Conservation (phyloP, 805 yeast species). For the Lipomyces starkeyi region DNA sequence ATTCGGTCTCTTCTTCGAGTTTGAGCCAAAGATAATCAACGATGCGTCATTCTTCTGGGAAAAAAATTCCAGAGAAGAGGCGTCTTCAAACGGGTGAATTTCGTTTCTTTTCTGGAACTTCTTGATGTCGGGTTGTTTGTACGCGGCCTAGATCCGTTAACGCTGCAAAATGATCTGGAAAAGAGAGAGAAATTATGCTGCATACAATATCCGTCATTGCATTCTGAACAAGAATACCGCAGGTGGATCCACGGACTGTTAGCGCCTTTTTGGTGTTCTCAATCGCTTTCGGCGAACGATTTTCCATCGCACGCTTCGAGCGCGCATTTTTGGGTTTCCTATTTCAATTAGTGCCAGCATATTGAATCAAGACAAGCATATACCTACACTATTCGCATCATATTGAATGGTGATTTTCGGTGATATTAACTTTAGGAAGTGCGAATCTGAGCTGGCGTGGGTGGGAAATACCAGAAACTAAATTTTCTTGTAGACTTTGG, state of each 20-base stretch:
- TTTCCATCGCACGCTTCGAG: slow-evolving; percentile 90
- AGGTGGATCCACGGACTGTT: slow-evolving; percentile 86
- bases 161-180: background rate
- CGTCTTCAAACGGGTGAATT: slow-evolving; percentile 90
- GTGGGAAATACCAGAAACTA: background rate
- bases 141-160: slow-evolving; percentile 24
- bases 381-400: slow-evolving; percentile 32
- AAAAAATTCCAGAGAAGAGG: slow-evolving; percentile 82
- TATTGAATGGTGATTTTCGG: slow-evolving; percentile 7
- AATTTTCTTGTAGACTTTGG: slow-evolving; percentile 7
- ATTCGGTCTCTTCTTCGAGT: slow-evolving; percentile 91
- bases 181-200: background rate
- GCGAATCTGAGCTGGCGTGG: background rate
- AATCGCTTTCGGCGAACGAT: slow-evolving; percentile 82
- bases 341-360: slow-evolving; percentile 20
- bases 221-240: slow-evolving; percentile 82
- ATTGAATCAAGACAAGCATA: background rate
- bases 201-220: slow-evolving; percentile 75
- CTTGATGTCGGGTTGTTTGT: slow-evolving; percentile 85
- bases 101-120: slow-evolving; percentile 89
- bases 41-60: slow-evolving; percentile 94
- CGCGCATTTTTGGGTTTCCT: slow-evolving; percentile 92
- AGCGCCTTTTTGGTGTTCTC: slow-evolving; percentile 91
- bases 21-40: slow-evolving; percentile 74
- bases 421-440: background rate